Base-by-base conservation (phyloP, 306 rosid species). In the Pyrus betulifolia region DNA sequence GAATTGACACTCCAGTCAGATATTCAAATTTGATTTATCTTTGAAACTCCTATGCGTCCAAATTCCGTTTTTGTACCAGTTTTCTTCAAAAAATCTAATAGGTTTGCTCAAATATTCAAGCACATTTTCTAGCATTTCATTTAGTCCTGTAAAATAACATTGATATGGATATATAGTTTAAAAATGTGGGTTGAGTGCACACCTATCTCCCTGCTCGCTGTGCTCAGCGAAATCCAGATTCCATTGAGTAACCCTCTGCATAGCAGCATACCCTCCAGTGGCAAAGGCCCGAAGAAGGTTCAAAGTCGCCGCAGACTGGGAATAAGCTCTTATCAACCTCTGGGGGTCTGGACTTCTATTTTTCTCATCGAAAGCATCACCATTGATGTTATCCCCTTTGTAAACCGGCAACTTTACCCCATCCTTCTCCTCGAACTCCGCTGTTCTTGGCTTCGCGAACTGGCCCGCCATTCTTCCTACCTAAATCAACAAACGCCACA, bases 401-500 rank as follows among this genome's bases (percentile, higher is more conserved):
- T 90, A 90, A 65, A 79, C 83, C 2, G 91, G 92, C 70, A 90
- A 74, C 82, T 84, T 88, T 68, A 90, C 89, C 10, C 93, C 96
- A 76, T 88, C 74, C 81, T 76, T 69, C 74, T 83, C 93, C 82
- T 86, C 91, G 22, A 33, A 60, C 2, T 84, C 80, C 4, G 72
- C 87, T 2, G 91, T 85, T 78, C 93, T 83, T 0, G 93, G 93
- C 87, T 89, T 89, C 4, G 93, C 93, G 76, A 90, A 90, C 73
- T 90, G 95, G 77, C 95, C 95, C 25, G 91, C 95, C 91, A 90
- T 90, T 79, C 96, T 88, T 75, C 96, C 96, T 80, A 90, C 92
- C 96, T 90, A 76, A 75, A 81, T 62, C 27, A 13, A 54, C 7
- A 42, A 46, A 67, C 21, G 57, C 68, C 31, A 38, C 68, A 23